Base-by-base conservation (phyloP, 2,329 filamentous ascomycete species). In the Lasiodiplodia sp. region DNA sequence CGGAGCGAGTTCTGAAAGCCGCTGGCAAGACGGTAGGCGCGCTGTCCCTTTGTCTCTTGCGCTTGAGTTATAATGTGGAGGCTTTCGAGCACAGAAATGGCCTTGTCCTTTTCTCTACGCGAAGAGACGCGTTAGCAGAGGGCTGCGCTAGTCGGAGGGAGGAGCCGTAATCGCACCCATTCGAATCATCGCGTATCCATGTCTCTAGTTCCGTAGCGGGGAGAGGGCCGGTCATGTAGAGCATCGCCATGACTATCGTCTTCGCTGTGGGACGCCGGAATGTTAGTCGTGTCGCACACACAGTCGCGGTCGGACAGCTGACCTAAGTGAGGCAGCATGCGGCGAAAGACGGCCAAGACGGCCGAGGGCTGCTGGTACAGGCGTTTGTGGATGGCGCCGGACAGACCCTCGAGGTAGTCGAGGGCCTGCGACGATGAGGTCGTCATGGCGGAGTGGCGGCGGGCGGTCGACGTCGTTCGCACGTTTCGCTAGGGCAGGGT, bases 341-440 rank as follows among this genome's bases (percentile, higher is more conserved):
- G 94, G 73, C 96, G 89, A 80, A 98, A 98, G 76, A 99, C 94
- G 73, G 96, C 96, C 72, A 99, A 89, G 47, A 94, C 92, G 1
- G 96, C 97, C 52, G 95, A 97, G 37, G 96, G 96, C 84, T 97
- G 94, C 82, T 94, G 92, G 85, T 99, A 99, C 56, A 99, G 87
- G 80, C 93, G 92, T 78, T 89, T 89, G 80, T 98, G 97, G 44
- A 93, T 96, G 52, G 92, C 93, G 71, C 94, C 93, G 62, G 92
- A 92, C 76, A 97, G 90, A 78, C 91, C 89, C 86, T 98, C 94
- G 78, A 98, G 90, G 82, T 97, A 98, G 78, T 97, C 94, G 78
- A 95, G 92, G 67, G 87, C 86, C 72, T 88, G 87, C 71, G 85
- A 84, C 65, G 87, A 86, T 66, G 88, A 84, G 70, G 80, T 82